Evolutionary conservation across 2,329 filamentous ascomycete genomes (phyloP), one percentile per base, ranked within the genome.

Genomic region (Ceratocystis albifundus): DNA sequence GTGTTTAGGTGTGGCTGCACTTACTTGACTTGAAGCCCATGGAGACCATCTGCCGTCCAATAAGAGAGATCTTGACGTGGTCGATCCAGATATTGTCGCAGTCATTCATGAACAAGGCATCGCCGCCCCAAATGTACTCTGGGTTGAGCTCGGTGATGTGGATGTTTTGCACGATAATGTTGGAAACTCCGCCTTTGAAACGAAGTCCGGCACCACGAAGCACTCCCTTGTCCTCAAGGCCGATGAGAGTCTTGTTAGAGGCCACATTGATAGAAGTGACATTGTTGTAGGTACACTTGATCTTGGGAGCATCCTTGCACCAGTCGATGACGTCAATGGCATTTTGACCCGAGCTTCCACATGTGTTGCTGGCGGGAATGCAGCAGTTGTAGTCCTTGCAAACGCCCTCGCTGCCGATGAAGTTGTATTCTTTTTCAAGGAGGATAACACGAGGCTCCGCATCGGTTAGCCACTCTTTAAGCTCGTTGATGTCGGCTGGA

Each of bases 401-500:
- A 12, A 4, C 2, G 53, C 53, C 72, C 59, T 73, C 71, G 1
- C 68, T 70, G 2, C 70, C 67, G 12, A 69, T 69, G 53, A 72
- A 74, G 68, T 74, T 70, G 61, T 70, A 74, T 2, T 70, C 71
- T 67, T 73, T 69, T 59, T 76, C 71, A 45, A 77, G 67, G 55
- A 77, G 71, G 63, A 77, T 76, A 41, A 76, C 74, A 2, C 74
- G 74, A 7, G 75, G 68, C 68, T 72, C 69, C 28, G 69, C 69
- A 46, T 74, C 73, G 4, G 69, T 71, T 44, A 75, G 71, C 67
- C 72, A 74, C 28, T 59, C 66, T 48, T 67, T 70, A 46, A 74
- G 77, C 74, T 84, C 76, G 17, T 74, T 75, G 25, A 74, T 78
- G 32, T 75, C 76, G 15, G 72, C 72, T n/a, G 80, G 80, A 59